Evolutionary conservation across 495 filamentous ascomycete genomes (phyloP).

Genomic region (Sporormia fimetaria): DNA sequence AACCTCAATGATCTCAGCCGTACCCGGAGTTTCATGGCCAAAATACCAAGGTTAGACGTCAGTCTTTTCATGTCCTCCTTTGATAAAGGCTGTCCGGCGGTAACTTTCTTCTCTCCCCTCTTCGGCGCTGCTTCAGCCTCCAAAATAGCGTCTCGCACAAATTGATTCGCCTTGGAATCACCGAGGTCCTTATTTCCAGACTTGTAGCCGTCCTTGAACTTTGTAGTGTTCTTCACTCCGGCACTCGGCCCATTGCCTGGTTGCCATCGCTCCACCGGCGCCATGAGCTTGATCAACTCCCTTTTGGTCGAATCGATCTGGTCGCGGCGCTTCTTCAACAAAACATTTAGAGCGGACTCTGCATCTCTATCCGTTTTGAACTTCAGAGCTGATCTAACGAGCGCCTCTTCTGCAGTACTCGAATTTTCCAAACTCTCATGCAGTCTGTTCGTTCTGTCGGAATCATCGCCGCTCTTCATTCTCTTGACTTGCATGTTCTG

Average conservation of each 20-base stretch:
- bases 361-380: slow-evolving; percentile 7
- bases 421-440: slow-evolving; percentile 13
- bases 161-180: too few species aligned
- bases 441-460: slow-evolving; percentile 14
- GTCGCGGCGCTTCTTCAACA: slow-evolving; percentile 7
- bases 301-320: too few species aligned
- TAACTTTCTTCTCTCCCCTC: background rate
- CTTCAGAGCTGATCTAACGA: slow-evolving; percentile 18
- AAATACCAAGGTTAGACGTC: background rate
- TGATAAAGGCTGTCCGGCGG: too few species aligned
- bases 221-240: too few species aligned
- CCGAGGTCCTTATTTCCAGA: too few species aligned
- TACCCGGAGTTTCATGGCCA: background rate
- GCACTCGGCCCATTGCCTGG: too few species aligned
- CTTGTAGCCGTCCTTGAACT: too few species aligned
- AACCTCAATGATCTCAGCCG: slow-evolving; percentile 4
- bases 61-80: slow-evolving; percentile 3
- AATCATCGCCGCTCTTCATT: slow-evolving; percentile 6
- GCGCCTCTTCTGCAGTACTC: slow-evolving; percentile 25
- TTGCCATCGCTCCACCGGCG: too few species aligned
- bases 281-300: too few species aligned
- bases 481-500: slow-evolving; percentile 26
- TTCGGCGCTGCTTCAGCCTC: background rate
- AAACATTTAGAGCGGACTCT: background rate
- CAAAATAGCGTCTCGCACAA: too few species aligned